Evolutionary conservation across 2,329 filamentous ascomycete species (phyloP).

Genomic region (Cercospora citrullina): DNA sequence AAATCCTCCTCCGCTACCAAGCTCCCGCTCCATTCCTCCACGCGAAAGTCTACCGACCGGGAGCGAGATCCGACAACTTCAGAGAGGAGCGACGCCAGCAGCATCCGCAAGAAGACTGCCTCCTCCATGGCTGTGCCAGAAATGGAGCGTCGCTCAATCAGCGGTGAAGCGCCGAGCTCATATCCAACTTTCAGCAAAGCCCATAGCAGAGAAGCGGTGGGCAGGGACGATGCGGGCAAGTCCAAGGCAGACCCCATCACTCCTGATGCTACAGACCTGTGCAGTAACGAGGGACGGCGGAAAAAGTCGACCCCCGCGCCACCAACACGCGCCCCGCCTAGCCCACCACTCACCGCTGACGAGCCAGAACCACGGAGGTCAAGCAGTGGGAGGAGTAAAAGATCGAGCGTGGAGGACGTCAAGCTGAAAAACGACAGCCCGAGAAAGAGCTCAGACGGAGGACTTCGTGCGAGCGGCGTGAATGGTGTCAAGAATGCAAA

Average conservation of each 20-base stretch:
- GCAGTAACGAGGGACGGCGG: constrained; percentile 33
- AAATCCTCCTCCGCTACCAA: constrained; percentile 33
- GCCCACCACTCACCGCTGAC: constrained; percentile 49
- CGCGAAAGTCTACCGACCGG: constrained; percentile 30
- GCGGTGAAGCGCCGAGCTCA: constrained; percentile 51
- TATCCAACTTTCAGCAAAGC: constrained; percentile 87
- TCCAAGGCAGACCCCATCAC: constrained; percentile 38
- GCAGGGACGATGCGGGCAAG: constrained; percentile 44
- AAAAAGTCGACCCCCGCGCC: constrained; percentile 31
- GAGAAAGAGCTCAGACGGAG: constrained; percentile 46
- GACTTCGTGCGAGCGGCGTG: constrained; percentile 33
- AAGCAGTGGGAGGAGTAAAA: constrained; percentile 48
- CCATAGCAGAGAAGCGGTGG: constrained; percentile 83
- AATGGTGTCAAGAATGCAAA: constrained; percentile 42
- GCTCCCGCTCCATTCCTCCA: constrained; percentile 25
- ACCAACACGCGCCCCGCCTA: constrained; percentile 45
- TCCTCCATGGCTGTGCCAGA: constrained; percentile 45
- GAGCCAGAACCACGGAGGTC: constrained; percentile 48
- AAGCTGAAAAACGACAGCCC: constrained; percentile 42
- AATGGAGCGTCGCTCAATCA: constrained; percentile 46
- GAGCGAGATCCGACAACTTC: constrained; percentile 30
- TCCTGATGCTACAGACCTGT: constrained; percentile 47
- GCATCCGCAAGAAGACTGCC: constrained; percentile 15
- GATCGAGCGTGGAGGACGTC: constrained; percentile 41
- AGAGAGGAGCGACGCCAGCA: constrained; percentile 10